phyloP scores from a whole-genome alignment of 2,329 filamentous ascomycete genomes.

The Aspergillus thermomutatus region DNA sequence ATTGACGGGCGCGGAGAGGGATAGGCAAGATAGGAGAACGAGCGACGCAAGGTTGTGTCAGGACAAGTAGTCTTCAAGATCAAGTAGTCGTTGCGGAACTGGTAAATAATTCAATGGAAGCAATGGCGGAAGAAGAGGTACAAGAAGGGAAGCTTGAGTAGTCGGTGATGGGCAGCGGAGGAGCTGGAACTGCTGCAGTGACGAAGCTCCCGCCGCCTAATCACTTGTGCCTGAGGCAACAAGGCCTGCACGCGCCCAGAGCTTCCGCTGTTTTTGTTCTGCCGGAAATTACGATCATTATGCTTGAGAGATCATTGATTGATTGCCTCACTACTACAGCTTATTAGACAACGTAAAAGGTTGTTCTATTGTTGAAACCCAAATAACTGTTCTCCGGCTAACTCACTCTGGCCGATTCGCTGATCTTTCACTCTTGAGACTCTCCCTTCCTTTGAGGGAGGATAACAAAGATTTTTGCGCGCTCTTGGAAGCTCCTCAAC shows the following conservation, averaged over 20 bases:
- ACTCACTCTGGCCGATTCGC: neutral
- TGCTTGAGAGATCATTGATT: neutral
- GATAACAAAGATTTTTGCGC: slow-evolving; percentile 44
- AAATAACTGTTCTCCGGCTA: neutral
- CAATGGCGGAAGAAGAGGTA: neutral
- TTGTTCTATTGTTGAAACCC: neutral
- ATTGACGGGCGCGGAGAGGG: slow-evolving; percentile 35
- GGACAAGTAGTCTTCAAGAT: slow-evolving; percentile 4
- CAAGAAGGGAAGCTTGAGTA: neutral
- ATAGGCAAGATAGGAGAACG: slow-evolving; percentile 9
- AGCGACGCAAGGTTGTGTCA: slow-evolving; percentile 26
- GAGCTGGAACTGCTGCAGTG: slow-evolving; percentile 31
- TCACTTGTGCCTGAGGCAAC: slow-evolving; percentile 21
- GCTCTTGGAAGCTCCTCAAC: slow-evolving; percentile 39
- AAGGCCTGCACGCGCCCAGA: slow-evolving; percentile 14
- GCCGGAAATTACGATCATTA: neutral
- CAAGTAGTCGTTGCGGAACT: slow-evolving; percentile 6
- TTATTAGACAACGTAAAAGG: neutral
- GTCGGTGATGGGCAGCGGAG: slow-evolving; percentile 12
- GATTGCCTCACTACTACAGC: neutral
- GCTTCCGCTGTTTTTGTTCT: slow-evolving; percentile 21
- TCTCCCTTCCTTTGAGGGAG: slow-evolving; percentile 23
- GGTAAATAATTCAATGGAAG: slow-evolving; percentile 5
- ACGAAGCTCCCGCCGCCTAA: slow-evolving; percentile 43
- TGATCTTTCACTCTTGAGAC: neutral